Base-by-base conservation (phyloP, 352 stramenopile species). In the Blastocystis sp. region DNA sequence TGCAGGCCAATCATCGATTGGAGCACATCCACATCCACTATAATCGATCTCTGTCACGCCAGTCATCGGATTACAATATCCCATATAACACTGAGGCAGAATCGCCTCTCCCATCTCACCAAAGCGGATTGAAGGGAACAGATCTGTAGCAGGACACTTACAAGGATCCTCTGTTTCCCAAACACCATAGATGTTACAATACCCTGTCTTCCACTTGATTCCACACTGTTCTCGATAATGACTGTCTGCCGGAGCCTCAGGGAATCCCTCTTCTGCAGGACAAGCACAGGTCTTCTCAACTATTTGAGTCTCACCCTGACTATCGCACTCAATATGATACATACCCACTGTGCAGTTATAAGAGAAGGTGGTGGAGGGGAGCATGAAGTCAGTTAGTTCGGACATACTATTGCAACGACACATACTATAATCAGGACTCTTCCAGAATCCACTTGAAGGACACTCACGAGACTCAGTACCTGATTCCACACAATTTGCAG, bases 1-100 rank as follows among this genome's bases (percentile, higher is more conserved):
- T 19, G 64, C 33, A 19, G 64, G 64, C 64, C 64, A 77, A n/a
- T 53, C 33, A 30, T 30, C 64, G 6, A 30, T 77, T 35, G 27
- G 30, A 40, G 40, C 33, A 30, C 64, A 77, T 7, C 64, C 37
- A 30, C 64, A 77, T 1, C 19, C 64, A 2, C 2, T 9, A 48
- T 77, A 77, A 35, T 56, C 33, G 15, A n/a, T n/a, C n/a, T 77
- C 64, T 4, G 30, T 53, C 9, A 27, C 19, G 9, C 64, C 64
- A 33, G 64, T 77, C 33, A 57, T n/a, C 6, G 64, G 27, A 35
- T 77, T 77, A 48, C 64, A 77, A 56, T 44, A 53, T n/a, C n/a
- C 64, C 64, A 56, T 77, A 48, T 53, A 77, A 30, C 64, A 77
- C 33, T 77, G 24, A 33, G 64, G 64, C 2, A 51, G 24, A 51